phyloP scores from a whole-genome alignment of 176 grass and related monocot species.

The Ananas comosus region DNA sequence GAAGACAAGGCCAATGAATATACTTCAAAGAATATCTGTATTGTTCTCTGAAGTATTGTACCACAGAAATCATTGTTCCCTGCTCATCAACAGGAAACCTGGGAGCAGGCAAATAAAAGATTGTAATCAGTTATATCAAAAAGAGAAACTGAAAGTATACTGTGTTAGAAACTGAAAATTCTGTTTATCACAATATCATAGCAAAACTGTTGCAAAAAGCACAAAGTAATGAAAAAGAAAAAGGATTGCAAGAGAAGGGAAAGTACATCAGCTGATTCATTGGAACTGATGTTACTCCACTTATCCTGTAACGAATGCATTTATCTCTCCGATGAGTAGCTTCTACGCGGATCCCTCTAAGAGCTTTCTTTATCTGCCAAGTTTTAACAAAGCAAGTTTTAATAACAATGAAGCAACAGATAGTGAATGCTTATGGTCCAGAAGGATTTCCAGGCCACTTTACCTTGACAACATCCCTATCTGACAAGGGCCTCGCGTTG shows the following conservation, averaged over 20 bases:
- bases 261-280: constrained; percentile 41
- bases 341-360: constrained; percentile 50
- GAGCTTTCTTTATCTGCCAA: constrained; percentile 60
- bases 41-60: constrained; percentile 52
- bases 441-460: background rate
- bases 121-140: background rate
- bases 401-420: too few relatives aligned
- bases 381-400: background rate
- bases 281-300: constrained; percentile 32
- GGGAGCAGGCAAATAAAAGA: background rate
- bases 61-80: constrained; percentile 30
- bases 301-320: constrained; percentile 48
- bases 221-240: background rate
- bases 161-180: background rate
- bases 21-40: constrained; percentile 34
- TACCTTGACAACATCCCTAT: constrained; percentile 59
- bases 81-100: constrained; percentile 53
- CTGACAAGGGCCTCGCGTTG: constrained; percentile 29
- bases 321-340: constrained; percentile 36
- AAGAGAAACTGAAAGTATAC: background rate
- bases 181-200: background rate
- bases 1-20: constrained; percentile 58
- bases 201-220: background rate
- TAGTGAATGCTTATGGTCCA: background rate
- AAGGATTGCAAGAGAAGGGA: background rate